phyloP scores from a whole-genome alignment of 345 rosid species.

The Zanthoxylum bungeanum region DNA sequence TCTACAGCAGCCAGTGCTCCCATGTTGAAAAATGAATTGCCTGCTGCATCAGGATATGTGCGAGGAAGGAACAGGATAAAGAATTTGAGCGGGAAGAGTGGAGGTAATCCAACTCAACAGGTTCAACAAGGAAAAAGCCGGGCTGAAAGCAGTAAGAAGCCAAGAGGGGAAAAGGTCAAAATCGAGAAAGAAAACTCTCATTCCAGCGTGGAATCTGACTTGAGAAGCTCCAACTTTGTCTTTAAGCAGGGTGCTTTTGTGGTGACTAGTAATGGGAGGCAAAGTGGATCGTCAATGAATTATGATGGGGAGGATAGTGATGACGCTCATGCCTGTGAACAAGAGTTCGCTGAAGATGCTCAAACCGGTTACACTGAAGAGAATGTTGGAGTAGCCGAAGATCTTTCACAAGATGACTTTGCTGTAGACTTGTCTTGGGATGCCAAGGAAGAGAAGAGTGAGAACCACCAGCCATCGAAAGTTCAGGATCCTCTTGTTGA shows the following conservation, averaged over 20 bases:
- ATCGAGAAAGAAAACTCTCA: conserved; percentile 75
- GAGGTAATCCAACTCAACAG: conserved; percentile 37
- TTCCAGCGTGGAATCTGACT: conserved; percentile 87
- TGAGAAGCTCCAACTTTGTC: conserved; percentile 79
- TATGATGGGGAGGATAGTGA: conserved; percentile 55
- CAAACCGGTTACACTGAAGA: conserved; percentile 38
- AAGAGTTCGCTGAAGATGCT: conserved; percentile 37
- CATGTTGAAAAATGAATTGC: conserved; percentile 42
- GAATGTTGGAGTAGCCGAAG: conserved; percentile 37
- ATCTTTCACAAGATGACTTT: conserved; percentile 38
- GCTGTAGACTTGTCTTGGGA: conserved; percentile 45
- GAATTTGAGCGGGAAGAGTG: conserved; percentile 43
- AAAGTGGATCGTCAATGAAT: conserved; percentile 37
- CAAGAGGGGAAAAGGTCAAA: conserved; percentile 79
- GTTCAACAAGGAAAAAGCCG: conserved; percentile 47
- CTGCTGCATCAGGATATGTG: conserved; percentile 30
- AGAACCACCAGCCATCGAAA: conserved; percentile 32
- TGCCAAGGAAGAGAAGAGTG: conserved; percentile 38
- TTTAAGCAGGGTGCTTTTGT: conserved; percentile 60
- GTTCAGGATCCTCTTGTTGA: conserved; percentile 53
- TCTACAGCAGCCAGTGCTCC: conserved; percentile 76
- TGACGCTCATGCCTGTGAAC: conserved; percentile 37
- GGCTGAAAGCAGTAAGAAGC: conserved; percentile 62
- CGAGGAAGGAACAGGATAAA: conserved; percentile 44
- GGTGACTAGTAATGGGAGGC: conserved; percentile 54